Conservation (phyloP, 805 yeast species). For the Candida odintsovae region DNA sequence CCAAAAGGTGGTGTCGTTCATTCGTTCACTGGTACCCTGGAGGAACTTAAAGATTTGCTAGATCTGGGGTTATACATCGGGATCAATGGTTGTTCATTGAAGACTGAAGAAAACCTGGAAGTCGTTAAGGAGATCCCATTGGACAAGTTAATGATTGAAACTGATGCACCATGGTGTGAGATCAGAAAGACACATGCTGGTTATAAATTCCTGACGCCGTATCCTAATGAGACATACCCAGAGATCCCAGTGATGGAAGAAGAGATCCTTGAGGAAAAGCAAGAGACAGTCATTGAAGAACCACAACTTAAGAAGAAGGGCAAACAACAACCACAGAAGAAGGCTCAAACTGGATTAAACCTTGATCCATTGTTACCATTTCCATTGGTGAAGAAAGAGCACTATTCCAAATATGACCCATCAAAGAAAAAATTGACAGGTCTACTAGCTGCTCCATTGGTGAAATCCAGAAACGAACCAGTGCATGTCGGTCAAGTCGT, state of each 20-base stretch:
- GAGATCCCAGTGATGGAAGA: constrained; percentile 10
- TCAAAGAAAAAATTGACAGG: constrained; percentile 26
- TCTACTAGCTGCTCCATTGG: constrained; percentile 34
- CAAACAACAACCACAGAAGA: background rate
- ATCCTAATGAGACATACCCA: constrained; percentile 57
- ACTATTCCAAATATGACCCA: constrained; percentile 31
- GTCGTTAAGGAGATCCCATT: constrained; percentile 67
- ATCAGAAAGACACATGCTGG: constrained; percentile 79
- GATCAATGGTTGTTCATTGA: constrained; percentile 89
- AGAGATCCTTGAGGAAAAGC: background rate
- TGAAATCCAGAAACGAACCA: constrained; percentile 90
- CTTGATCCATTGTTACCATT: constrained; percentile 53
- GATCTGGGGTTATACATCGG: constrained; percentile 65
- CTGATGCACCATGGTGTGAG: constrained; percentile 99
- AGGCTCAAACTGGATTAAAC: constrained; percentile 15
- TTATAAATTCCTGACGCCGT: constrained; percentile 45
- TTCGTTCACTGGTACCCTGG: constrained; percentile 81
- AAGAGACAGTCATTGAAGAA: background rate
- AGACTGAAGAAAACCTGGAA: constrained; percentile 64
- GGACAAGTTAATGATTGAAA: constrained; percentile 71
- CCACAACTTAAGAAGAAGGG: background rate
- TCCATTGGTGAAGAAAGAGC: constrained; percentile 61
- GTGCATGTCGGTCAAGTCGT: constrained; percentile 81
- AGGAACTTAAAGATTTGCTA: constrained; percentile 56
- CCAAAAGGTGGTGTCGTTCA: constrained; percentile 73